Evolutionary conservation across 108 stramenopile genomes (phyloP).

Genomic region (Skeletonema menzelii): DNA sequence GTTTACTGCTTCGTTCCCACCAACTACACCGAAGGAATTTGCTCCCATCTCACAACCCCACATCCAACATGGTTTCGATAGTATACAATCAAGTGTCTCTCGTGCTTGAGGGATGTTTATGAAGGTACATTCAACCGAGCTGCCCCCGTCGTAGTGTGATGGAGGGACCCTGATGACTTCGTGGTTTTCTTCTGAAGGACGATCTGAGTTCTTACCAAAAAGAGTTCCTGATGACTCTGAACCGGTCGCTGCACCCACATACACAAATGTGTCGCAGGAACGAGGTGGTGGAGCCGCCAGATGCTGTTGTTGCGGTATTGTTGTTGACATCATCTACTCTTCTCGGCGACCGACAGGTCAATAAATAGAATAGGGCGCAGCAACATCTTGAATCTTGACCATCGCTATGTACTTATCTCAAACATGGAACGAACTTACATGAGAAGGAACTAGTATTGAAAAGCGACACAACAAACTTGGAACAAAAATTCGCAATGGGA

Average conservation of each 20-base stretch:
- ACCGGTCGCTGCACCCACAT: neutral
- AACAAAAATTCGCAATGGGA: no score
- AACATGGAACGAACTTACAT: no score
- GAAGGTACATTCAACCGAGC: constrained; percentile 49
- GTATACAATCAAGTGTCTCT: constrained; percentile 44
- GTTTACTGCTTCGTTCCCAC: constrained; percentile 62
- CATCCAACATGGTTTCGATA: constrained; percentile 67
- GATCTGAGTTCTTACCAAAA: constrained; percentile 70
- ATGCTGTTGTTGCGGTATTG: no score
- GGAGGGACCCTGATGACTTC: constrained; percentile 34
- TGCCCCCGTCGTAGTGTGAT: neutral
- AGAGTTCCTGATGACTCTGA: constrained; percentile 8
- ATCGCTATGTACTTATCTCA: no score
- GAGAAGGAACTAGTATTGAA: no score
- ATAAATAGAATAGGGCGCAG: no score
- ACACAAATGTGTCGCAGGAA: neutral
- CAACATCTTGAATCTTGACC: no score
- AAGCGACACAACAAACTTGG: no score
- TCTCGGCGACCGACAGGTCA: no score
- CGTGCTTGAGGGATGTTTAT: constrained; percentile 51
- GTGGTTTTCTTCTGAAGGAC: constrained; percentile 57
- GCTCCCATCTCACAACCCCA: constrained; percentile 61
- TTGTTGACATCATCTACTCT: no score
- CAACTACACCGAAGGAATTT: constrained; percentile 60
- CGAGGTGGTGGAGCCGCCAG: neutral